Base-by-base conservation (phyloP, 73 alveolate genomes). In the Durusdinium trenchii region DNA sequence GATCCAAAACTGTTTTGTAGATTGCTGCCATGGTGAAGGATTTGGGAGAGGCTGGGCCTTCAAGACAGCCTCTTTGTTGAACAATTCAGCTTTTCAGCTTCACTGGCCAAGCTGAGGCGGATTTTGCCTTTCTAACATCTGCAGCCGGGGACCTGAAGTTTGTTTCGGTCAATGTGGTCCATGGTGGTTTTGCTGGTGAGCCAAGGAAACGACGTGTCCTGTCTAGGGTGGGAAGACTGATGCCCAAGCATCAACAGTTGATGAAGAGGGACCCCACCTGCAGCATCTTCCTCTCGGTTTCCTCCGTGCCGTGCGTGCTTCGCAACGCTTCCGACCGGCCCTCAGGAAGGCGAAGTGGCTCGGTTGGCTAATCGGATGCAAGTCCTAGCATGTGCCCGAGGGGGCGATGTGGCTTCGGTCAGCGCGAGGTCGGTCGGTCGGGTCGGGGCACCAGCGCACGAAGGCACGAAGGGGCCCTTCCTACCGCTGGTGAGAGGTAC, bases 341-440 rank as follows among this genome's bases (percentile, higher is more conserved):
- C 96, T 51, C 6, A 91, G 98, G 98, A 91, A 48, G 67, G 50
- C 38, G 98, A 91, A 78, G 78, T 91, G 76, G 85, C 78, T 0
- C 57, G 76, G 28, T 38, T 91, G 73, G 84, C 98, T 47, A 89
- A 91, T 46, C 98, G 98, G 5, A 67, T 91, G 98, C 98, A 67
- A 40, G 98, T 91, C 61, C 82, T 91, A 7, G 98, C 98, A 36
- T 91, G 98, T 91, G 85, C 90, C 57, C 36, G 47, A 26, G 76
- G 32, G 36, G 16, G 45, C 26, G 38, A 43, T 36, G 32, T 32
- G 18, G 73, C 73, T 60, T 32, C 73, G 30, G 4, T 60, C 73
- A 23, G 18, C 30, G 73, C n/a, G n/a, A n/a, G n/a, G n/a, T n/a
- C n/a, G n/a, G n/a, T n/a, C n/a, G n/a, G n/a, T n/a, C n/a, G n/a